Evolutionary conservation across 495 filamentous ascomycete genomes (phyloP), one percentile per base, ranked within the genome.

Genomic region (Hypoxylon lenormandii): DNA sequence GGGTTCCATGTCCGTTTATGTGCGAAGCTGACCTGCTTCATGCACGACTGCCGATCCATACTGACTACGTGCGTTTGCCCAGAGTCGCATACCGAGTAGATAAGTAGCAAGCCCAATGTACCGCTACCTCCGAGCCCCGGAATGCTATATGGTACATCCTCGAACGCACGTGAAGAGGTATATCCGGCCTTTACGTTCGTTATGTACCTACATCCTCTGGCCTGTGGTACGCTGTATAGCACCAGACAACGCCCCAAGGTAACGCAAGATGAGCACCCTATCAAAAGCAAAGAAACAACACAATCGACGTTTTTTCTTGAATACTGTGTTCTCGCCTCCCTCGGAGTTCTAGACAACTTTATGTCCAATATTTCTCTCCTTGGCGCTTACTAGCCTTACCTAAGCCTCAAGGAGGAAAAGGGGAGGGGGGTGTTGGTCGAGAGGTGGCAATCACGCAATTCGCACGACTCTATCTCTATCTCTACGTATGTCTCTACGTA

Each of bases 21-120:
- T 33, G 30, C n/a, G n/a, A n/a, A 33, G 57, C 68, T 71, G 62
- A 66, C 62, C 54, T 72, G 64, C 69, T 68, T 33, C 64, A 72
- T 68, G 69, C 69, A 72, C 53, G 37, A 57, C 60, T 72, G 69
- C 69, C 69, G 69, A 72, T 72, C 69, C 63, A 64, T 72, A 61
- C 69, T 59, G 69, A 63, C 59, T 64, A 36, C 37, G 69, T 67
- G 63, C 62, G 46, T 66, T 11, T 33, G 69, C 66, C 23, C 64
- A 72, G 69, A 60, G 59, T 68, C 54, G 55, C 64, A 72, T 68
- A 64, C 64, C 63, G 48, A 51, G 46, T 26, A 40, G 5, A 55
- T 52, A 40, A 15, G 48, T 51, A 36, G 4, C 48, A 33, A 8
- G 1, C 1, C 48, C 26, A 26, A 33, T 30, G 28, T 33, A 18